Conservation (phyloP, 2,329 filamentous ascomycete genomes). For the Fusarium tanahbumbuense region DNA sequence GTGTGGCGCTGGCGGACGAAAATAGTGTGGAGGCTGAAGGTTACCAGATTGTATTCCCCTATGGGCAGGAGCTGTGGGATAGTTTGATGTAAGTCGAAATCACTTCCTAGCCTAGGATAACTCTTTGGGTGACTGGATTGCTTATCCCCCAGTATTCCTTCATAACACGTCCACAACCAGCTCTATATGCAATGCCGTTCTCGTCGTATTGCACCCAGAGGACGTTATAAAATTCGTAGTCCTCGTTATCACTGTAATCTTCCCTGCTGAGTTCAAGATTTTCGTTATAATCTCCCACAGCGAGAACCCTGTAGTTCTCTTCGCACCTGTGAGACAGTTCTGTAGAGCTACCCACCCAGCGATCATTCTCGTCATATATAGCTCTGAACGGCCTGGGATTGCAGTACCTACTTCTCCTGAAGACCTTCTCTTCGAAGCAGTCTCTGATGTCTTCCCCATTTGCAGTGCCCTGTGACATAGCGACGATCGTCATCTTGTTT, state of each 20-base stretch:
- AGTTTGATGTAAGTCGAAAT: neutral
- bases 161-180: neutral
- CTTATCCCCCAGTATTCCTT: neutral
- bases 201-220: neutral
- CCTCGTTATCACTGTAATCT: neutral
- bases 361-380: neutral
- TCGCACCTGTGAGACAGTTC: neutral
- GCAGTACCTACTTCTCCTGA: neutral
- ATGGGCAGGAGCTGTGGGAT: constrained; percentile 4
- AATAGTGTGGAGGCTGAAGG: neutral
- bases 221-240: neutral
- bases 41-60: constrained; percentile 1
- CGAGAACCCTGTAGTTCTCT: neutral
- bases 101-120: neutral
- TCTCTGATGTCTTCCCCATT: neutral
- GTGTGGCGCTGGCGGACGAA: neutral
- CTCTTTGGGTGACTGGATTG: neutral
- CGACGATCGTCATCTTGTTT: neutral
- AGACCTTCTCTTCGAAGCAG: neutral
- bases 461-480: neutral
- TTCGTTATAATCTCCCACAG: neutral
- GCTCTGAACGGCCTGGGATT: neutral
- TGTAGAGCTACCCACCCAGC: neutral
- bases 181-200: neutral
- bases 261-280: neutral